Evolutionary conservation across 2,329 filamentous ascomycete species (phyloP).

Genomic region (Fusarium sp.): DNA sequence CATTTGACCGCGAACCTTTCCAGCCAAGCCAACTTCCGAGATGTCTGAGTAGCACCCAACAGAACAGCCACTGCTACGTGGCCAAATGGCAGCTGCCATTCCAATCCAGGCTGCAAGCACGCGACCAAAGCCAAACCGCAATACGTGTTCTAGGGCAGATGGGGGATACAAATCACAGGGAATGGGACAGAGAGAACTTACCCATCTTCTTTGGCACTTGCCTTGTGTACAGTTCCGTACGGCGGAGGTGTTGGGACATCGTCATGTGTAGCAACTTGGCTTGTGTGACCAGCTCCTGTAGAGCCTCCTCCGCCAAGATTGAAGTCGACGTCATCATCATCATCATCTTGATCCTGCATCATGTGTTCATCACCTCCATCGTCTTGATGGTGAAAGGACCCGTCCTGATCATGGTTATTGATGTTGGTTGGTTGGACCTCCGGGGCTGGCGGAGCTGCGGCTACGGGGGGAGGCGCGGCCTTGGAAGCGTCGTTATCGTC

Average conservation of each 20-base stretch:
- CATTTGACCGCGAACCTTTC: conserved; percentile 43
- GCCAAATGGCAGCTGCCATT: conserved; percentile 32
- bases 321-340: conserved; percentile 67
- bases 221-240: conserved; percentile 56
- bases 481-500: conserved; percentile 67
- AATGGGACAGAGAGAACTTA: conserved; percentile 46
- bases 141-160: conserved; percentile 16
- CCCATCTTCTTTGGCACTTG: conserved; percentile 67
- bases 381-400: conserved; percentile 34
- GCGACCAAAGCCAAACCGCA: conserved; percentile 11
- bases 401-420: conserved; percentile 40
- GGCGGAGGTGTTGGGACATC: conserved; percentile 46
- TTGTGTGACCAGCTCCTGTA: conserved; percentile 44
- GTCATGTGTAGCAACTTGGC: conserved; percentile 43
- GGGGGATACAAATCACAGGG: conserved; percentile 38
- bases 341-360: conserved; percentile 57
- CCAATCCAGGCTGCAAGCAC: conserved; percentile 29
- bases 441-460: conserved; percentile 41
- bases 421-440: conserved; percentile 39
- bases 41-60: conserved; percentile 32
- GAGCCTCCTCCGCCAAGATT: conserved; percentile 57
- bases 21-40: conserved; percentile 42
- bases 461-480: conserved; percentile 47
- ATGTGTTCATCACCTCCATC: conserved; percentile 52
- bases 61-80: conserved; percentile 35